Evolutionary conservation across 2,329 filamentous ascomycete species (phyloP), one percentile per base, ranked within the genome.

Genomic region (Sarocladiaceae sp.): DNA sequence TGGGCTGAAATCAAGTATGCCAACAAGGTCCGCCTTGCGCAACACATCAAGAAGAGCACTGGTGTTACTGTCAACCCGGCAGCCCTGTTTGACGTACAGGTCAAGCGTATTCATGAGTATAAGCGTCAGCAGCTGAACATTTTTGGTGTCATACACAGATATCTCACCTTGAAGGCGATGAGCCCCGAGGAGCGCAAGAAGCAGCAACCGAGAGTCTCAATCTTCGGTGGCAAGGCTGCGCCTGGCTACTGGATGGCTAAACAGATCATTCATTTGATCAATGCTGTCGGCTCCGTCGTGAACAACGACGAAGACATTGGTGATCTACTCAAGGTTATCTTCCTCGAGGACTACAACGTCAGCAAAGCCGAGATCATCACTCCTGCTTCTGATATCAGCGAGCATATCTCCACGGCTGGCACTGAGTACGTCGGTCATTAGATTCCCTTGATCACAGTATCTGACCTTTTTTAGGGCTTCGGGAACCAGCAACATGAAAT

Each of bases 231-330:
- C 56, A 98, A 98, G 70, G 93, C 93, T 20, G 93, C 93, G 2
- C 93, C 93, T 0, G 93, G 93, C 13, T 98, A 98, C 73, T 98
- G 93, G 93, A 98, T 97, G 93, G 93, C 93, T 29, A 98, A 98
- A 78, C 94, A 93, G 32, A 89, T 96, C 53, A 98, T 98, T 56
- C 91, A 97, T 61, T 78, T 98, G 46, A 83, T 98, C 72, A 97
- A 96, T 70, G 84, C 82, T 49, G 93, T 97, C 20, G 89, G 88
- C 3, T 70, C 80, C 13, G 86, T 97, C 3, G 84, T 98, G 54
- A 98, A 98, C 72, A 86, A 87, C 32, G 93, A 98, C 58, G 73
- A 80, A 33, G 93, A 97, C 26, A 83, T 97, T 59, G 91, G 91
- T 24, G 91, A 97, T 59, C 74, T 95, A 23, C 77, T 98, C 60